Base-by-base conservation (phyloP, 768 basidiomycete genomes). In the Exsudoporus frostii region DNA sequence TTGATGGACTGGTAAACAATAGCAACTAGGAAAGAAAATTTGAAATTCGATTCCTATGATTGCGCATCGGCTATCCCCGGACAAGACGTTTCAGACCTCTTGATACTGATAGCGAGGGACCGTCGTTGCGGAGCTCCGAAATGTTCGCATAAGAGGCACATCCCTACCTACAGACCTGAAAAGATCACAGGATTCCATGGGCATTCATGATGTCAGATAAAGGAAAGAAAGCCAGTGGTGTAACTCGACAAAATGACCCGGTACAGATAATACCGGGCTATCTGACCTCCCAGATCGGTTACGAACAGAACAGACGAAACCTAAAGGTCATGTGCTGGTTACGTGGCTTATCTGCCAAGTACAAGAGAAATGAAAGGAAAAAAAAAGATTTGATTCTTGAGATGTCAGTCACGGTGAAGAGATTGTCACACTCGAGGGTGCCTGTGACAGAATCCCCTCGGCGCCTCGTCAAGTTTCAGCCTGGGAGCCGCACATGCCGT, bases 1-100 rank as follows among this genome's bases (percentile, higher is more conserved):
- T 43, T 27, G 54, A 33, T 46, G 20, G 34, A 39, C 39, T 20
- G 46, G 25, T 45, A 30, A 45, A 30, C 27, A 56, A 30, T 19
- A 44, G 15, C 17, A 10, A 40, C 17, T 24, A 34, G 19, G 15
- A 9, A 27, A 38, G 20, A 32, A n/a, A 1, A 4, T 11, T 36
- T 7, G 10, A 34, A 13, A 5, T 7, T 20, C 36, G 25, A 25
- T 36, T 51, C 45, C 20, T 29, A 39, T 38, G 33, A 27, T 27
- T 17, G 45, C 15, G 14, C 22, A 14, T 24, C 50, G 25, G 45
- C 17, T 25, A 25, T 48, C 40, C 40, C 40, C 19, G 44, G 29
- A 33, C 15, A 22, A 45, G 22, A 34, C 14, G 47, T 56, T 56
- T 56, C 55, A 57, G 45, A 48, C 56, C 54, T 48, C 5, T 10